These are phyloP conservation scores for Podospora comata DNA, from an alignment of 495 filamentous ascomycete species.

Conservation along the genomic window DNA sequence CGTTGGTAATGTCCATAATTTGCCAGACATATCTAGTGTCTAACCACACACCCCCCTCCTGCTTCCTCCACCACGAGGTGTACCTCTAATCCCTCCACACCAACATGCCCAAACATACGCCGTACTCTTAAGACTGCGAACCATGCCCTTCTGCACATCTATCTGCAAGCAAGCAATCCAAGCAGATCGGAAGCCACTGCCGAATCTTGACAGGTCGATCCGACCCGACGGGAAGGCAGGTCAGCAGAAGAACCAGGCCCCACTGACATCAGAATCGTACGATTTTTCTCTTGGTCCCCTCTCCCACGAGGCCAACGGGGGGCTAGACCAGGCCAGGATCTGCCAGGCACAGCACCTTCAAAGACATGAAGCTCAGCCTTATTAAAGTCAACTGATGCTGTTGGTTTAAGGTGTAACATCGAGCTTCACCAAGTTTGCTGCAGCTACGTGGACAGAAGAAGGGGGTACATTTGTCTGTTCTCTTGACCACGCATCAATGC, in stretches of 20 bases:
- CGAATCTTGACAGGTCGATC: neutral
- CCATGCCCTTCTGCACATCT: neutral
- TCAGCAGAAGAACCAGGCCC: slow-evolving; percentile 10
- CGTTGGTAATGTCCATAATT: neutral
- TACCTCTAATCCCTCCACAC: neutral
- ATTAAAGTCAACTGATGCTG: neutral
- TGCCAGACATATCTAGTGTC: neutral
- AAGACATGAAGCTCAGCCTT: neutral
- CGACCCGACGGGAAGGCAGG: neutral
- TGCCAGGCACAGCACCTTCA: neutral
- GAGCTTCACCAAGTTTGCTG: neutral
- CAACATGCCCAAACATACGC: slow-evolving; percentile 9
- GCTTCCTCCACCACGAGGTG: neutral
- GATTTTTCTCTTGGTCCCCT: slow-evolving; percentile 18
- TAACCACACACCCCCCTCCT: neutral
- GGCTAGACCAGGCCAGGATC: neutral
- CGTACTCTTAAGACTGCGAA: neutral
- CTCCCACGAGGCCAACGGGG: neutral
- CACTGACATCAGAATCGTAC: slow-evolving; percentile 38
- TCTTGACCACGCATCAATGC: no score
- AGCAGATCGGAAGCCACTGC: neutral
- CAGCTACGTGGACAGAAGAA: neutral
- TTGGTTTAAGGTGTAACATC: neutral
- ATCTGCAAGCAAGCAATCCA: neutral
- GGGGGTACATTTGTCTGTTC: no score